Evolutionary conservation across 768 basidiomycete genomes (phyloP).

Genomic region (Dentipellis sp.): DNA sequence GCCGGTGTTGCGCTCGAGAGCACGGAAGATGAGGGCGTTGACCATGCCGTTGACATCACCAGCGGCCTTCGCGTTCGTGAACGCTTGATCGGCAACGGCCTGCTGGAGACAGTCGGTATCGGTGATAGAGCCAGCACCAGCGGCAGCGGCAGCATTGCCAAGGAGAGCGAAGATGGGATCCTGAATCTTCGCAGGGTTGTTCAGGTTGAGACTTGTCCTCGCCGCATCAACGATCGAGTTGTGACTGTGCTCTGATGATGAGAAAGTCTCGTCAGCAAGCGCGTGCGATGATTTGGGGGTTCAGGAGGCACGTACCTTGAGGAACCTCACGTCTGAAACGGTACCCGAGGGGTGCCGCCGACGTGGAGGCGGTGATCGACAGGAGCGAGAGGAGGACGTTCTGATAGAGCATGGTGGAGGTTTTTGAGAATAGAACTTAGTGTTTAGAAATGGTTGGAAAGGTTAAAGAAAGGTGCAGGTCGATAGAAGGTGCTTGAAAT

Average conservation of each 20-base stretch:
- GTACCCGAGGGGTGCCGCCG: too few relatives aligned
- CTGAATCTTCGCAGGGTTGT: constrained; percentile 51
- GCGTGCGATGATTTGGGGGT: too few relatives aligned
- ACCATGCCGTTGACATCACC: constrained; percentile 47
- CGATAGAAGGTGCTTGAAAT: too few relatives aligned
- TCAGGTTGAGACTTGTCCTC: constrained; percentile 26
- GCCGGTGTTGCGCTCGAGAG: constrained; percentile 59
- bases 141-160: constrained; percentile 5
- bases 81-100: constrained; percentile 58
- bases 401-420: too few relatives aligned
- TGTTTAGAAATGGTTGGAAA: too few relatives aligned
- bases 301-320: too few relatives aligned
- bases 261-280: background rate
- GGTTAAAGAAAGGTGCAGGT: too few relatives aligned
- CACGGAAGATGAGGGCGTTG: constrained; percentile 51
- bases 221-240: constrained; percentile 33
- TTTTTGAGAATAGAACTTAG: too few relatives aligned
- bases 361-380: too few relatives aligned
- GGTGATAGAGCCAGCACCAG: constrained; percentile 40
- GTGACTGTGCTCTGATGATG: constrained; percentile 51
- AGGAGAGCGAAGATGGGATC: constrained; percentile 27
- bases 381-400: too few relatives aligned
- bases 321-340: too few relatives aligned
- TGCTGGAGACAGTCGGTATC: constrained; percentile 58
- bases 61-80: constrained; percentile 62